Conservation (phyloP, 1,284 basidiomycete genomes). For the Neonothopanus nambi region DNA sequence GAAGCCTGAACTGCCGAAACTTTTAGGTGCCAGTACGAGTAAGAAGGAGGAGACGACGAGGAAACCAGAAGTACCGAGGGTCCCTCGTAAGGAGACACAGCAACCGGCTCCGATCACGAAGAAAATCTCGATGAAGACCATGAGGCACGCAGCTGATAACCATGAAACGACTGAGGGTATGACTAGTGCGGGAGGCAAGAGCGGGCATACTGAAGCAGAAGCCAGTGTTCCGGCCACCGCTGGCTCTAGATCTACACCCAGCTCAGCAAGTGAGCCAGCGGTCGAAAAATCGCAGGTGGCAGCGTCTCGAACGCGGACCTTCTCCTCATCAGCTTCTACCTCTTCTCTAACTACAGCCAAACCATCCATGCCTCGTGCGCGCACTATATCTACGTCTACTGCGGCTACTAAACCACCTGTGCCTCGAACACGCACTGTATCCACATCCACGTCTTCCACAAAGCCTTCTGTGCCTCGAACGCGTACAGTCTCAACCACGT, state of each 20-base stretch:
- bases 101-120: not conserved
- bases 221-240: not conserved
- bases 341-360: not conserved
- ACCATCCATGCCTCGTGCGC: not conserved
- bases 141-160: not conserved
- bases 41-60: not conserved
- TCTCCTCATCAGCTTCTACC: not conserved
- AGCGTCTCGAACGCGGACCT: not conserved
- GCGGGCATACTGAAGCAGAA: too few relatives aligned
- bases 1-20: constrained; percentile 1
- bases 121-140: not conserved
- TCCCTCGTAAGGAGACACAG: too few relatives aligned
- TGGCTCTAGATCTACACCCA: not conserved
- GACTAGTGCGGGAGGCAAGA: too few relatives aligned
- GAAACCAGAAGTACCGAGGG: not conserved
- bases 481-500: not conserved
- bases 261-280: not conserved
- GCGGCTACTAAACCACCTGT: not conserved
- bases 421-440: not conserved
- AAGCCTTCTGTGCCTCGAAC: not conserved
- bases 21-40: not conserved
- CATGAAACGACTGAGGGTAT: too few relatives aligned
- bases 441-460: not conserved
- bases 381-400: not conserved
- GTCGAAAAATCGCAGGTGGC: not conserved